phyloP scores from a whole-genome alignment of 2,329 filamentous ascomycete genomes.

The Exophiala calicioides region DNA sequence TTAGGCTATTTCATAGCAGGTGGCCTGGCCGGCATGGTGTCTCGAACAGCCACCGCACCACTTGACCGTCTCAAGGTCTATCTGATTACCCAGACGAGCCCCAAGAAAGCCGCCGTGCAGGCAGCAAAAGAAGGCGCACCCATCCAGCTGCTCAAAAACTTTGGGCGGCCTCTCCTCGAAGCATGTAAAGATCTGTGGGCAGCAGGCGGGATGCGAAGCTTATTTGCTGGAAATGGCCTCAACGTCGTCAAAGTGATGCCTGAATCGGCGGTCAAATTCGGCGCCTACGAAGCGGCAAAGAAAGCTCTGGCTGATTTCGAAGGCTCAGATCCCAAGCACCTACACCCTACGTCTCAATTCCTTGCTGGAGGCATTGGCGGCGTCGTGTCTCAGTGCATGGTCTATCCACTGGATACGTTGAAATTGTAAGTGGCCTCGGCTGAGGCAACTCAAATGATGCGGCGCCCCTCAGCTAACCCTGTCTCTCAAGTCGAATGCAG shows the following conservation, averaged over 20 bases:
- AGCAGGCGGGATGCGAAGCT: slow-evolving; percentile 80
- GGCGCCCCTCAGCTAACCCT: slow-evolving; percentile 6
- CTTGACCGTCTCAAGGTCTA: slow-evolving; percentile 97
- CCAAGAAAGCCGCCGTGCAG: slow-evolving; percentile 59
- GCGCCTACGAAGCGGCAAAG: slow-evolving; percentile 94
- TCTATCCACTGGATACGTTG: slow-evolving; percentile 82
- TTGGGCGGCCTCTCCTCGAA: slow-evolving; percentile 67
- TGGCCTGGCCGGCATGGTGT: slow-evolving; percentile 90
- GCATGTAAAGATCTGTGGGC: slow-evolving; percentile 79
- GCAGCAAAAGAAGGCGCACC: slow-evolving; percentile 72
- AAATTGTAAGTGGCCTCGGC: slow-evolving; percentile 60
- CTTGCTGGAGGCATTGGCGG: slow-evolving; percentile 86
- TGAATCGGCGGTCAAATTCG: slow-evolving; percentile 97
- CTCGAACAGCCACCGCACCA: slow-evolving; percentile 90
- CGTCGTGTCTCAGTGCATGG: slow-evolving; percentile 85
- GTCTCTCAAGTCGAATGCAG: slow-evolving; percentile 69
- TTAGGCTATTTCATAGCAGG: slow-evolving; percentile 98
- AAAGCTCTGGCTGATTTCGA: slow-evolving; percentile 80
- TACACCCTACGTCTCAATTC: slow-evolving; percentile 85
- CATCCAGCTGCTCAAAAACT: slow-evolving; percentile 64
- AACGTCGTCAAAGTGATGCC: slow-evolving; percentile 99
- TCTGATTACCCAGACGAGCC: slow-evolving; percentile 83
- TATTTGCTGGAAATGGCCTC: slow-evolving; percentile 94
- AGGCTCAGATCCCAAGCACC: slow-evolving; percentile 75
- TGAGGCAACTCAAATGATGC: no score